phyloP scores from a whole-genome alignment of 768 basidiomycete species.

The Tubosaeta sp. region DNA sequence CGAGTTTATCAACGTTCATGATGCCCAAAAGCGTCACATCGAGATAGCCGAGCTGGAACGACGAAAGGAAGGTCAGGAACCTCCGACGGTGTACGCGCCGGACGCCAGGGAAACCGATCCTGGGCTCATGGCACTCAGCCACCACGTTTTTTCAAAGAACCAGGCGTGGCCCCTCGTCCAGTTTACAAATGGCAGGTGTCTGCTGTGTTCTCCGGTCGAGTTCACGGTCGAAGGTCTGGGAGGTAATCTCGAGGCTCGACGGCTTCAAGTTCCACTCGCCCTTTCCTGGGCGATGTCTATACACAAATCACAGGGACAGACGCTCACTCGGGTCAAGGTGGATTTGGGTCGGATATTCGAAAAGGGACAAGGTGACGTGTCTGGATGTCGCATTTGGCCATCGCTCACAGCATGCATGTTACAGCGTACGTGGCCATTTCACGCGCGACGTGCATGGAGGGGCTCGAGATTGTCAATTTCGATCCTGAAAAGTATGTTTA shows the following conservation, averaged over 20 bases:
- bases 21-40: slow-evolving; percentile 26
- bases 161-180: slow-evolving; percentile 33
- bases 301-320: slow-evolving; percentile 98
- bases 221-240: slow-evolving; percentile 33
- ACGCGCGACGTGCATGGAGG: slow-evolving; percentile 39
- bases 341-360: slow-evolving; percentile 90
- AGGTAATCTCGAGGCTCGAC: slow-evolving; percentile 33
- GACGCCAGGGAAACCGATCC: not conserved
- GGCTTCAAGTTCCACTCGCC: slow-evolving; percentile 70
- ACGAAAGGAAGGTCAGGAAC: slow-evolving; percentile 6
- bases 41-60: slow-evolving; percentile 28
- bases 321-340: slow-evolving; percentile 88
- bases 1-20: slow-evolving; percentile 28
- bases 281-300: slow-evolving; percentile 98
- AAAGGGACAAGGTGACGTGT: slow-evolving; percentile 54
- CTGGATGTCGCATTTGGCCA: not conserved
- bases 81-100: not conserved
- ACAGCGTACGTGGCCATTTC: slow-evolving; percentile 37
- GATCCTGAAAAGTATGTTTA: slow-evolving; percentile 28
- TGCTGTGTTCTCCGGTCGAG: slow-evolving; percentile 32
- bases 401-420: slow-evolving; percentile 1
- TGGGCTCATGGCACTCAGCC: slow-evolving; percentile 19
- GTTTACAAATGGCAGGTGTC: slow-evolving; percentile 28
- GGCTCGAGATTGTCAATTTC: slow-evolving; percentile 37
- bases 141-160: slow-evolving; percentile 10